These are phyloP conservation scores for Elongisporangium senticosum DNA, from an alignment of 352 stramenopile genomes.

Conservation along the genomic window DNA sequence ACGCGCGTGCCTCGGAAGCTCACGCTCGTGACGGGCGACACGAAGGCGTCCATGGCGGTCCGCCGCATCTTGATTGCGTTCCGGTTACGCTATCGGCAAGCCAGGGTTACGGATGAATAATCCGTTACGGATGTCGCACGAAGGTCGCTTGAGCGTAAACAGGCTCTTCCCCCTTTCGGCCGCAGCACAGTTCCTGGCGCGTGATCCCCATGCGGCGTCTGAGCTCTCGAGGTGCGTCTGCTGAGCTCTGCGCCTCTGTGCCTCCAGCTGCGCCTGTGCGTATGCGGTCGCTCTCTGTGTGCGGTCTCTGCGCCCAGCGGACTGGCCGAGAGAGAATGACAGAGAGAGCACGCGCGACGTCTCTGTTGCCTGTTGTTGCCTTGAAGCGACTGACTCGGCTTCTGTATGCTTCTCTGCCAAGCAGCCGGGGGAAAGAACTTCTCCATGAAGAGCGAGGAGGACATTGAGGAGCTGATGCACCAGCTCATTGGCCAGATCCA, in stretches of 20 bases:
- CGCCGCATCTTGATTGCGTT: not conserved
- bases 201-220: constrained; percentile 35
- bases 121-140: not conserved
- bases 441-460: constrained; percentile 74
- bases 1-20: constrained; percentile 60
- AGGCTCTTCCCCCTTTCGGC: constrained; percentile 2
- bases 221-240: constrained; percentile 39
- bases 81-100: not conserved
- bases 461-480: constrained; percentile 83
- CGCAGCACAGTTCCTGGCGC: not conserved
- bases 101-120: not conserved
- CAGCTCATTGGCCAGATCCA: constrained; percentile 81
- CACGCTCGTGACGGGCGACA: constrained; percentile 58
- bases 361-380: not conserved
- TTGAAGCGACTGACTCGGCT: constrained; percentile 1
- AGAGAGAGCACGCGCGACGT: not conserved
- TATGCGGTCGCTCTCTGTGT: not conserved
- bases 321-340: not conserved
- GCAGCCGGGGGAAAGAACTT: constrained; percentile 55
- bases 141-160: not conserved
- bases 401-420: not conserved
- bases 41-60: constrained; percentile 8
- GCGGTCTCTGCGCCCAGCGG: not conserved
- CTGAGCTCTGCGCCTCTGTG: not conserved
- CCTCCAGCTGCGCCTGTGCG: not conserved